These are phyloP conservation scores for Talaromyces trachyspermus DNA, from an alignment of 495 filamentous ascomycete genomes.

Conservation along the genomic window DNA sequence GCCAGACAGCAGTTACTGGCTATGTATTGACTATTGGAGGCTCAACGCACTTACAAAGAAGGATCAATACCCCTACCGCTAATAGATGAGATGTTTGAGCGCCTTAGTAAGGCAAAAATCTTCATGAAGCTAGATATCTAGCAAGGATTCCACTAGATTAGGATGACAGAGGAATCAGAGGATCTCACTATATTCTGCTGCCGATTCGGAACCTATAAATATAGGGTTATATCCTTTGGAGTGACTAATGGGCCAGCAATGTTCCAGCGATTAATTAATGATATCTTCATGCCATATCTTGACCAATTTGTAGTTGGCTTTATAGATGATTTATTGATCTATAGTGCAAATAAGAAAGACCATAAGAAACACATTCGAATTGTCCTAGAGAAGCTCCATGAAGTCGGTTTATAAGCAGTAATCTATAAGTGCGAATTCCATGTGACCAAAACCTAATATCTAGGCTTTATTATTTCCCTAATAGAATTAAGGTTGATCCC, in stretches of 20 bases:
- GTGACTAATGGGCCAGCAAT: constrained; percentile 17
- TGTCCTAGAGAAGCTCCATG: constrained; percentile 12
- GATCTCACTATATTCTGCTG: constrained; percentile 24
- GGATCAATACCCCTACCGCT: constrained; percentile 39
- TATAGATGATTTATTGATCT: constrained; percentile 31
- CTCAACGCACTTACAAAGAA: constrained; percentile 37
- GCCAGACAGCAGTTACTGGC: constrained; percentile 17
- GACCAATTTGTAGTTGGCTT: constrained; percentile 22
- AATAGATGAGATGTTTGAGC: constrained; percentile 34
- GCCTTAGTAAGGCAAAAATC: constrained; percentile 18
- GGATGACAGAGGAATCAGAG: constrained; percentile 17
- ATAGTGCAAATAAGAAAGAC: constrained; percentile 19
- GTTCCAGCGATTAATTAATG: constrained; percentile 27
- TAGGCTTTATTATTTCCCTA: constrained; percentile 16
- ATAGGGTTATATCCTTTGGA: constrained; percentile 25
- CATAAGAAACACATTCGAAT: constrained; percentile 13
- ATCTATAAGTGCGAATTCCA: constrained; percentile 25
- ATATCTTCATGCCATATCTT: constrained; percentile 15
- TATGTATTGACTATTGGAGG: constrained; percentile 40
- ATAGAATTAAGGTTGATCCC: constrained; percentile 17
- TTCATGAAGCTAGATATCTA: constrained; percentile 43
- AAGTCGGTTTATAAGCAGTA: constrained; percentile 11
- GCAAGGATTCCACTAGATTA: constrained; percentile 30
- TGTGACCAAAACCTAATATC: constrained; percentile 13
- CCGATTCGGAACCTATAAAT: constrained; percentile 22